Base-by-base conservation (phyloP, 2,329 filamentous ascomycete species). In the Fusarium sambucinum region DNA sequence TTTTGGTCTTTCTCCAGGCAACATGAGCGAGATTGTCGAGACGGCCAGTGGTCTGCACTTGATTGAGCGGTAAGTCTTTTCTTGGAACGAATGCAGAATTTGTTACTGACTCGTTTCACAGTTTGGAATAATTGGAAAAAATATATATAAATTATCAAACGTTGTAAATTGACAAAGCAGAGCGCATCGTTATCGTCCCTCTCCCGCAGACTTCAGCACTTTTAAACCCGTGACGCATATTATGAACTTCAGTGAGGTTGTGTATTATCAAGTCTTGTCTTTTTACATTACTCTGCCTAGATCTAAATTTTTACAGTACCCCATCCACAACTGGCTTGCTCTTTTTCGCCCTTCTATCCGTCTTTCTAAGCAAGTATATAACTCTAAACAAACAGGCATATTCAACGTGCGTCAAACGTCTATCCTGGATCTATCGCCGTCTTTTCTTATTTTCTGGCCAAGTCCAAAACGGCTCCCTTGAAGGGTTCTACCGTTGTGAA, bases 1-100 rank as follows among this genome's bases (percentile, higher is more conserved):
- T 2, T 99, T 99, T 81, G 90, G 87, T n/a, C 85, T 99, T 56
- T 87, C 94, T 79, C 90, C 91, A 3, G 94, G 94, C 33, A 88
- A 97, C 80, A 89, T 98, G 76, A 97, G 94, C 80, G 85, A 87
- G 46, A 85, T 97, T 37, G 91, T 98, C 14, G 92, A 97, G 80
- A 97, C 96, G 38, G 94, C 94, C 50, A 97, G 94, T 53, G 96
- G 96, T 1, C 84, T 98, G 76, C 96, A 99, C 82, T 84, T 99
- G 81, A 99, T 99, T 81, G 92, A 98, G 83, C 91, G 94, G 93
- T 96, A 86, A 59, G 80, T 67, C n/a, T 3, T 27, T 19, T 19
- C 21, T n/a, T 4, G 3, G 10, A 5, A 23, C n/a, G 16, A 25
- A 12, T 17, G n/a, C 13, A 23, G 16, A 35, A 19, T 1, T 30